phyloP scores from a whole-genome alignment of 345 rosid genomes.

The Eucalyptus cloeziana region DNA sequence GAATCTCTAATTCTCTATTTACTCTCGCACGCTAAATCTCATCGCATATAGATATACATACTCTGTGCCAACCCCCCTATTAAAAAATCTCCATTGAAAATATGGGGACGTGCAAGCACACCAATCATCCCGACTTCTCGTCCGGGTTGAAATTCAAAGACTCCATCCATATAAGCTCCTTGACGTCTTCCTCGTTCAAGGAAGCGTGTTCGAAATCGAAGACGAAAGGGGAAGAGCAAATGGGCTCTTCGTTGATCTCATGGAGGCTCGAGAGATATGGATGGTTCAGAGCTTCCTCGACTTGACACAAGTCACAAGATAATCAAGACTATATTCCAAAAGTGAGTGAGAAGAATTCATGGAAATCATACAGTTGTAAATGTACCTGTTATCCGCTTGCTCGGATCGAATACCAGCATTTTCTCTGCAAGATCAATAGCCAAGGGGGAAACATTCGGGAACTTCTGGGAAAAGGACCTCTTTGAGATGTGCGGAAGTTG shows the following conservation, averaged over 20 bases:
- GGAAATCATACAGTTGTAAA: not conserved
- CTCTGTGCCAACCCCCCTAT: not conserved
- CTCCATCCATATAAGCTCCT: slow-evolving; percentile 69
- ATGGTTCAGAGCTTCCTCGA: slow-evolving; percentile 74
- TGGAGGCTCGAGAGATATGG: slow-evolving; percentile 76
- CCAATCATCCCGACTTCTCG: not conserved
- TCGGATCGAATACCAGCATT: slow-evolving; percentile 82
- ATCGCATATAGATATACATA: not conserved
- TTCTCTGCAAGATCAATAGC: slow-evolving; percentile 79
- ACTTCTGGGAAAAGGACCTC: slow-evolving; percentile 53
- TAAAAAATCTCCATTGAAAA: not conserved
- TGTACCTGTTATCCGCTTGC: slow-evolving; percentile 74
- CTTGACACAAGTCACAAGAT: slow-evolving; percentile 9
- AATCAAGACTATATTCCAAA: not conserved
- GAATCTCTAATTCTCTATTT: not conserved
- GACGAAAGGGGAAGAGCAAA: slow-evolving; percentile 44
- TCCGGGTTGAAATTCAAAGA: slow-evolving; percentile 40
- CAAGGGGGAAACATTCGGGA: slow-evolving; percentile 45
- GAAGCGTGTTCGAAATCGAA: slow-evolving; percentile 66
- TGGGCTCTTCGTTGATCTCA: slow-evolving; percentile 90
- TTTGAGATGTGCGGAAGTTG: slow-evolving; percentile 66
- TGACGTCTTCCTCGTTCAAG: slow-evolving; percentile 71
- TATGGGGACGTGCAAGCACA: not conserved
- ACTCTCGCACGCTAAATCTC: not conserved
- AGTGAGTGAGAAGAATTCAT: not conserved